Conservation (phyloP, 1,284 basidiomycete genomes). For the Schizophyllum amplum region DNA sequence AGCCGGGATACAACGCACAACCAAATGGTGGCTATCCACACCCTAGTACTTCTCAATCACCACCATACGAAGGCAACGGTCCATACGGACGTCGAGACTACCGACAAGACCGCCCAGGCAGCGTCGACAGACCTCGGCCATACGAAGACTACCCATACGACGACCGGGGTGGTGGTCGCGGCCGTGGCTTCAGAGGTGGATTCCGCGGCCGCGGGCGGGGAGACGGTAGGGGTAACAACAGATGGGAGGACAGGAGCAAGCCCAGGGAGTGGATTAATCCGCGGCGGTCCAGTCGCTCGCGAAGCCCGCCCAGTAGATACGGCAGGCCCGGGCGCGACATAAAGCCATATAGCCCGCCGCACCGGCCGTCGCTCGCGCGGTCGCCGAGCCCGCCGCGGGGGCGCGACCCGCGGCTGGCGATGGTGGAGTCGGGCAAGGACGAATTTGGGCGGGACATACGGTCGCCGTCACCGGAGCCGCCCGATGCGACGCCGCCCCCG, state of each 20-base stretch:
- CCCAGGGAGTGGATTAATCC: constrained; percentile 37
- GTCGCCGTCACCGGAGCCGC: constrained; percentile 32
- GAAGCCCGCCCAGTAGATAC: constrained; percentile 56
- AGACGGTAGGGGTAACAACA: constrained; percentile 29
- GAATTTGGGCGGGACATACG: constrained; percentile 78
- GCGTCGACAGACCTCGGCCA: not conserved
- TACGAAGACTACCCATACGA: constrained; percentile 38
- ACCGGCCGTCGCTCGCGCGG: constrained; percentile 26
- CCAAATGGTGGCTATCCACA: not conserved
- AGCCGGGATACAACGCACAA: not conserved
- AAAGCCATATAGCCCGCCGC: constrained; percentile 51
- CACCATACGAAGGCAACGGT: constrained; percentile 32
- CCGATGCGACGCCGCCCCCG: not conserved
- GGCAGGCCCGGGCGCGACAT: constrained; percentile 36
- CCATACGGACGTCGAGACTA: constrained; percentile 25
- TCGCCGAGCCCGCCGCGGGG: not conserved
- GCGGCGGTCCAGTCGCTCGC: constrained; percentile 51
- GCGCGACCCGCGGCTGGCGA: not conserved
- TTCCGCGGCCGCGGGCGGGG: constrained; percentile 37
- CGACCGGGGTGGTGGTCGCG: constrained; percentile 22
- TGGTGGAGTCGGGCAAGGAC: constrained; percentile 45
- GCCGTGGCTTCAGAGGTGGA: constrained; percentile 40
- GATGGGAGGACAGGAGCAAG: constrained; percentile 40
- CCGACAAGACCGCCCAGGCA: not conserved
- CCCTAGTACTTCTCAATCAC: constrained; percentile 9